Base-by-base conservation (phyloP, 345 rosid genomes). In the Cochlearia excelsa region DNA sequence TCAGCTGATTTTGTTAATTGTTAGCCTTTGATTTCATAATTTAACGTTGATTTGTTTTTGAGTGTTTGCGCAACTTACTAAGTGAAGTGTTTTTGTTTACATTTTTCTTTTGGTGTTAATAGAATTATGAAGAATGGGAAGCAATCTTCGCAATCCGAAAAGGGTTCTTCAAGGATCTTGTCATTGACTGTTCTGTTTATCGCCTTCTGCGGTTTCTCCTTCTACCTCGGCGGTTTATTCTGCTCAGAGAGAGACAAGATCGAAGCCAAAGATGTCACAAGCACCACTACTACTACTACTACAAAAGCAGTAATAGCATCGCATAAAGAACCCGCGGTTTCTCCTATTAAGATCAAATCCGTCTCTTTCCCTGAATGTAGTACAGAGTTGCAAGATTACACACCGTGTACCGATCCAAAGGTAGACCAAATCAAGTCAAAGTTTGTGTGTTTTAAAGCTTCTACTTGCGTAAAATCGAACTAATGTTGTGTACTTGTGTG, bases 331-430 rank as follows among this genome's bases (percentile, higher is more conserved):
- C 51, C 78, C 0, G 42, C 47, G 0, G 80, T 75, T 40, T 57
- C 79, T 48, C 84, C 95, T 53, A 80, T 88, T 16, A 16, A 16
- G 23, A 16, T 83, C 51, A 92, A 86, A 59, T 59, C 84, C 2
- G 57, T 77, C 49, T 64, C 78, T 52, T 93, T 93, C 71, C 85
- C 83, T 0, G 94, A 89, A 60, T 93, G 99, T 63, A 78, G 90
- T 45, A 53, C 58, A 29, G 83, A 80, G 61, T 84, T 78, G 51
- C 99, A 93, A 74, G 99, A 93, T 68, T 87, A 85, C 84, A 93
- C 99, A 9, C 97, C 99, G 0, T 93, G 99, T 68, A 93, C 99
- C 0, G 95, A 93, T 84, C 99, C 99, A 55, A 87, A 61, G 95
- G 99, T 93, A 55, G 6, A 7, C 45, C 23, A 16, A 16, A 16